These are phyloP conservation scores for Physaria fendleri DNA, from an alignment of 345 rosid genomes.

Conservation along the genomic window DNA sequence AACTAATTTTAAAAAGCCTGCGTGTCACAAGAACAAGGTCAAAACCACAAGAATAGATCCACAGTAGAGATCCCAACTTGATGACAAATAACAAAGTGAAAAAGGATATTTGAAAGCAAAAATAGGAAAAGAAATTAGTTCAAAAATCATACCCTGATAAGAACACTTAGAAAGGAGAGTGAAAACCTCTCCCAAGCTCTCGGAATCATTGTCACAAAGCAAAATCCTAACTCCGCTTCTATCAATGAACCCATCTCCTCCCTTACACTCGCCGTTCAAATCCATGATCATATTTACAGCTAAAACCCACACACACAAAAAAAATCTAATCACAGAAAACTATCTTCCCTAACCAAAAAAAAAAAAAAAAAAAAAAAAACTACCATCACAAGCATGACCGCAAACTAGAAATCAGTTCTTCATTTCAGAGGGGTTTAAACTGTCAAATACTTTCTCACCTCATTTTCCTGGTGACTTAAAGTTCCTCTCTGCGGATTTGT, in stretches of 20 bases:
- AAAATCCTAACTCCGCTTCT: slow-evolving; percentile 97
- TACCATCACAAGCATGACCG: slow-evolving; percentile 22
- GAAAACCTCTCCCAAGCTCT: slow-evolving; percentile 65
- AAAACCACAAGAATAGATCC: no score
- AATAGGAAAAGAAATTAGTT: background rate
- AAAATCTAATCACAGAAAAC: slow-evolving; percentile 3
- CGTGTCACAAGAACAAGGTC: no score
- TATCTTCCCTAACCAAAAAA: background rate
- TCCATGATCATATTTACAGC: slow-evolving; percentile 40
- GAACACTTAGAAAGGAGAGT: slow-evolving; percentile 82
- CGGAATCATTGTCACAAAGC: slow-evolving; percentile 80
- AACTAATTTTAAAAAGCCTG: background rate
- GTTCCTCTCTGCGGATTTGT: slow-evolving; percentile 50
- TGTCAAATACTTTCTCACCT: slow-evolving; percentile 50
- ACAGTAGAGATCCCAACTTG: background rate
- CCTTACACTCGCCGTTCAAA: slow-evolving; percentile 50
- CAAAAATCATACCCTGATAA: slow-evolving; percentile 62
- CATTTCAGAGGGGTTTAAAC: slow-evolving; percentile 5
- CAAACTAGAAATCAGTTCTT: slow-evolving; percentile 20
- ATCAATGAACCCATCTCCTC: slow-evolving; percentile 81
- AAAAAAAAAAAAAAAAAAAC: background rate
- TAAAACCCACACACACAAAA: slow-evolving; percentile 1
- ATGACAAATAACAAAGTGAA: background rate
- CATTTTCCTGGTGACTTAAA: slow-evolving; percentile 55
- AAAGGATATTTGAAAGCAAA: background rate